Base-by-base conservation (phyloP, 78 protist species). In the Guillardia theta region DNA sequence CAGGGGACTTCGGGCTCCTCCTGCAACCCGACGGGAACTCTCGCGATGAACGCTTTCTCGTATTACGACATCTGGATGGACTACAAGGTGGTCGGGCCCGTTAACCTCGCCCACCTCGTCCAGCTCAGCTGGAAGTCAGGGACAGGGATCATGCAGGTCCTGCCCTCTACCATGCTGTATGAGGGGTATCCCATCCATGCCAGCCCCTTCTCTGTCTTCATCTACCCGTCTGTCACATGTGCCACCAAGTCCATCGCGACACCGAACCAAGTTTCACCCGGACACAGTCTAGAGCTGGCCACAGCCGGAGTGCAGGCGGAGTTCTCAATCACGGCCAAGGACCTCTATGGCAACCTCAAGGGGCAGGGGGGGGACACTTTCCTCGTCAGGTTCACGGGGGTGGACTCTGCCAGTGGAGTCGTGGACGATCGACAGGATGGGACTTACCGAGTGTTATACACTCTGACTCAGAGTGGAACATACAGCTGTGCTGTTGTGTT, bases 231-330 rank as follows among this genome's bases (percentile, higher is more conserved):
- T 4, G 45, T 46, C 44, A 80, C 90, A 1, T 44, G 90, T 8
- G 90, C 90, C 6, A 19, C 90, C 36, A 37, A 15, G 44, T 80
- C 90, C 18, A 36, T 70, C 44, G 41, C 87, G 1, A 0, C 87
- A 0, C 87, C 87, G 39, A 36, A 70, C 87, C 9, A 8, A 8
- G 44, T 53, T 3, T 24, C 12, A 24, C 21, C 9, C 90, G 90
- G 90, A 2, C 6, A 80, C 50, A 80, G 76, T 33, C 62, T 88
- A 24, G 54, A 45, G 76, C 54, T 88, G n/a, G 54, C 93, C 8
- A 88, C 93, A 6, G 93, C 64, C 6, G 93, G 93, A 15, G 47
- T 88, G 24, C 93, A 88, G 54, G 54, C 93, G 15, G 70, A 88
- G 93, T 88, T 88, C 64, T 48, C 70, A 8, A 46, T 88, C 39